Percentiles rank a stretch among this genome's conserved stretches.
Conservation (phyloP, 1,284 basidiomycete genomes). For the Austroboletus novae-zelandiae region DNA sequence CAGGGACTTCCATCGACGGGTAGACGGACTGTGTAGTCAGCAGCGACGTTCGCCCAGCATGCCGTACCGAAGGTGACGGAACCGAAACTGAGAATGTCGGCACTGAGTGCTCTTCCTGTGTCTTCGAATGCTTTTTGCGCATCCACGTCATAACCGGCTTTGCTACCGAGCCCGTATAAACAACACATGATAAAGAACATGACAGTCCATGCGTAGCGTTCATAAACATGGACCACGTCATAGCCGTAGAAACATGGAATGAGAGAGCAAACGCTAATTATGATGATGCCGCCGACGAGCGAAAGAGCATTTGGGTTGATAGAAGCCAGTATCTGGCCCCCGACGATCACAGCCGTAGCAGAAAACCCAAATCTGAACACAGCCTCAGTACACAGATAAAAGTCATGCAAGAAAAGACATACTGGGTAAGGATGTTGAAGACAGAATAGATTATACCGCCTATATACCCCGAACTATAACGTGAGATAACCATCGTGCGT, state of each 20-base stretch:
- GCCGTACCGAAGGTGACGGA: slow-evolving; percentile 49
- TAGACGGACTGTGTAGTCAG: slow-evolving; percentile 56
- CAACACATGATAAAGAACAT: slow-evolving; percentile 55
- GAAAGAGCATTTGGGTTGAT: slow-evolving; percentile 39
- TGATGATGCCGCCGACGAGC: slow-evolving; percentile 31
- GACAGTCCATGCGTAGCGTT: slow-evolving; percentile 62
- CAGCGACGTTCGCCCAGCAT: slow-evolving; percentile 51
- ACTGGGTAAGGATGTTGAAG: slow-evolving; percentile 59
- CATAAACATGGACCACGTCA: slow-evolving; percentile 54
- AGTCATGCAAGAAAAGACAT: slow-evolving; percentile 10
- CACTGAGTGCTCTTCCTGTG: slow-evolving; percentile 42
- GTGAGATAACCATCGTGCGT: slow-evolving; percentile 48
- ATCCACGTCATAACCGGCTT: slow-evolving; percentile 48
- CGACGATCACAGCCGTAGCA: slow-evolving; percentile 45
- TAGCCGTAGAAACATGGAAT: slow-evolving; percentile 54
- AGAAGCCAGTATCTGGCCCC: slow-evolving; percentile 47
- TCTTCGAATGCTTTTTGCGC: slow-evolving; percentile 47
- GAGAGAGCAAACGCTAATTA: slow-evolving; percentile 42
- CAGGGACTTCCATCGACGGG: slow-evolving; percentile 43
- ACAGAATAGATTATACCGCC: slow-evolving; percentile 56
- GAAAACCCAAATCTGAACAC: slow-evolving; percentile 43
- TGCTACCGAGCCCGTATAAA: slow-evolving; percentile 43
- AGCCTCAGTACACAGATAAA: neutral
- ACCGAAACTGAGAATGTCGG: slow-evolving; percentile 54
- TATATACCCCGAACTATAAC: slow-evolving; percentile 56